Evolutionary conservation across 2,329 filamentous ascomycete species (phyloP).

Genomic region (Colletotrichum sp.): DNA sequence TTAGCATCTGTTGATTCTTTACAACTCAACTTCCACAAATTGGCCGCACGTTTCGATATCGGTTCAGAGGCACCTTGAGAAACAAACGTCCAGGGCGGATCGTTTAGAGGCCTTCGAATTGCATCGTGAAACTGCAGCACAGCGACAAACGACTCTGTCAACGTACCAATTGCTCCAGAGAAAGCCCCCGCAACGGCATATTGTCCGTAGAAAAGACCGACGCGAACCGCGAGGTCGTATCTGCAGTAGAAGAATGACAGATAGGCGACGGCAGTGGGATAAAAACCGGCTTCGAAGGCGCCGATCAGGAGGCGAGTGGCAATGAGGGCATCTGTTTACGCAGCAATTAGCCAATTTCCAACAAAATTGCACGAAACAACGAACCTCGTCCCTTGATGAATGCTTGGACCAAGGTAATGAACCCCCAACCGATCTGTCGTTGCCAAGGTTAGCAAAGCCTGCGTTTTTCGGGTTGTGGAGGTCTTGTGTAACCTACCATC

Average conservation of each 20-base stretch:
- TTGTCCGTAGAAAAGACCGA: conserved; percentile 63
- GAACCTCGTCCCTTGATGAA: conserved; percentile 31
- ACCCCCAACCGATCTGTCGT: conserved; percentile 34
- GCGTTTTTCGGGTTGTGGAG: conserved; percentile 31
- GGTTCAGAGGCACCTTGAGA: neutral
- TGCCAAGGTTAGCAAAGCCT: conserved; percentile 44
- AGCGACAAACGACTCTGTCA: neutral
- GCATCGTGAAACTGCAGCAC: neutral
- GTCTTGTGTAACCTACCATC: conserved; percentile 57
- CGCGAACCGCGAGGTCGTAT: conserved; percentile 58
- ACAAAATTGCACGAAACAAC: neutral
- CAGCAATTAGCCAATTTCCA: neutral
- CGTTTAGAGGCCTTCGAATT: too few species aligned
- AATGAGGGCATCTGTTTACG: conserved; percentile 24
- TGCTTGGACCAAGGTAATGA: conserved; percentile 31
- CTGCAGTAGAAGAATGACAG: conserved; percentile 63
- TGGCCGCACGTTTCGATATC: neutral
- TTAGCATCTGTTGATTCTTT: neutral
- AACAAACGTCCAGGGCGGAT: neutral
- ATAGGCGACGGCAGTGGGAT: conserved; percentile 63
- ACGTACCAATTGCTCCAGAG: conserved; percentile 51
- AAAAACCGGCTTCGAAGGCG: conserved; percentile 54
- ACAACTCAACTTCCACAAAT: neutral
- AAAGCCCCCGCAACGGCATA: conserved; percentile 61
- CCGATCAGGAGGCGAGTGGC: conserved; percentile 27